Evolutionary conservation across 371 early-diverging fungal genomes (phyloP), one percentile per base, ranked within the genome.

Genomic region (Mucor mucedo): DNA sequence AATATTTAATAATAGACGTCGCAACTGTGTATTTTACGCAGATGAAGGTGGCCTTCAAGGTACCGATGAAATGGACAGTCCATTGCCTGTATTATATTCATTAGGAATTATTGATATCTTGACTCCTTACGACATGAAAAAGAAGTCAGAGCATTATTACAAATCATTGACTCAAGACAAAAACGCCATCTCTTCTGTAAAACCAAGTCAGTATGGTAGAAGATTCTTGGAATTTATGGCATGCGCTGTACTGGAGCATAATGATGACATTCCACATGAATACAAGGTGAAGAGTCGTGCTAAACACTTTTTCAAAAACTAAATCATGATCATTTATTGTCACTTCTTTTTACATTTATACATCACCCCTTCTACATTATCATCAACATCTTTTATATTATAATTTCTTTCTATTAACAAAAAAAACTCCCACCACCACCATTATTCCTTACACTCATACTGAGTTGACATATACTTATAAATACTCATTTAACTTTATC

Each of bases 31-130:
- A 49, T 97, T 97, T 68, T 95, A 96, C 66, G 83, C 87, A 38
- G 97, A 97, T 58, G 88, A 95, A 40, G 98, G 98, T 58, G 99
- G 99, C 4, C 90, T 94, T 65, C 82, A 83, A 42, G 87, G 94
- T 14, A 93, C 97, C 2, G 92, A 93, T 69, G 88, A 87, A 50
- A 28, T 72, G 33, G 87, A 95, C 69, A 75, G 80, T 29, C 87
- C 89, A 6, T 75, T 87, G 6, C 75, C 87, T 40, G 85, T 89
- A 40, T 79, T 98, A 7, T 98, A 98, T 79, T 97, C 93, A 60
- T 76, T 98, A 67, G 98, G 98, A 29, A 91, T 98, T 68, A 98
- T 98, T 62, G 99, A 98, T 73, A 98, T 98, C 58, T 84, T 98
- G 57, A 98, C 99, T n/a, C 93, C 94, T 2, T 98, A 97, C 79